phyloP scores from a whole-genome alignment of 176 grass and related monocot genomes.

The Avena insularis region DNA sequence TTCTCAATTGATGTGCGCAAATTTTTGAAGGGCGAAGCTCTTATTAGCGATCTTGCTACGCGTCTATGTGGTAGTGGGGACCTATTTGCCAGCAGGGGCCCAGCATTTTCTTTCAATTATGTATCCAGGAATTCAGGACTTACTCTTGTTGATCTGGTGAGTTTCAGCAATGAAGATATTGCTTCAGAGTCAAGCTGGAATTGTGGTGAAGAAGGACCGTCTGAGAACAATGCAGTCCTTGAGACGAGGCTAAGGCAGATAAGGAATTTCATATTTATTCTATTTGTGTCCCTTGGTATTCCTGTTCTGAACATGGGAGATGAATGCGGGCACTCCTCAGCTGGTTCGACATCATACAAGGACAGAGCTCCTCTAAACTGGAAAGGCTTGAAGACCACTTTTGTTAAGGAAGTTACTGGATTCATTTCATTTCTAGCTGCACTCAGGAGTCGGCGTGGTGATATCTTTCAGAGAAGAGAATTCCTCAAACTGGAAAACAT shows the following conservation, averaged over 20 bases:
- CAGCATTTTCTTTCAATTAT: constrained; percentile 91
- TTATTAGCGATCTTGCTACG: constrained; percentile 78
- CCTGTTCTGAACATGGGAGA: constrained; percentile 95
- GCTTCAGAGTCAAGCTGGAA: constrained; percentile 89
- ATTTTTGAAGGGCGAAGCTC: constrained; percentile 75
- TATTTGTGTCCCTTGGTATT: constrained; percentile 82
- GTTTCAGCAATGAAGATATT: constrained; percentile 66
- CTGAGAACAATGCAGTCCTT: constrained; percentile 68
- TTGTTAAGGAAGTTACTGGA: constrained; percentile 70
- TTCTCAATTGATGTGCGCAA: constrained; percentile 79
- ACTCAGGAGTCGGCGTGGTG: constrained; percentile 61
- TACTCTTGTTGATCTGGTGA: constrained; percentile 86
- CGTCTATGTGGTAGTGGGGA: constrained; percentile 91
- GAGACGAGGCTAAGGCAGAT: constrained; percentile 81
- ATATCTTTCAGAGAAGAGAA: constrained; percentile 77
- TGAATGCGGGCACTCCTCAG: constrained; percentile 75
- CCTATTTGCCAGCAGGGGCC: constrained; percentile 74
- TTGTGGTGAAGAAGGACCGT: constrained; percentile 84
- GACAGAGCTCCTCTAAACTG: constrained; percentile 76
- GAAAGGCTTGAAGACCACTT: constrained; percentile 63
- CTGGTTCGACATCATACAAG: constrained; percentile 67
- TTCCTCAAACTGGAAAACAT: constrained; percentile 93
- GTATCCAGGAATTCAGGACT: constrained; percentile 88
- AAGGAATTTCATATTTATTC: constrained; percentile 81
- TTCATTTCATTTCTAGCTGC: constrained; percentile 83